Conservation (phyloP, 2,329 filamentous ascomycete species). For the Lecanicillium sp. region DNA sequence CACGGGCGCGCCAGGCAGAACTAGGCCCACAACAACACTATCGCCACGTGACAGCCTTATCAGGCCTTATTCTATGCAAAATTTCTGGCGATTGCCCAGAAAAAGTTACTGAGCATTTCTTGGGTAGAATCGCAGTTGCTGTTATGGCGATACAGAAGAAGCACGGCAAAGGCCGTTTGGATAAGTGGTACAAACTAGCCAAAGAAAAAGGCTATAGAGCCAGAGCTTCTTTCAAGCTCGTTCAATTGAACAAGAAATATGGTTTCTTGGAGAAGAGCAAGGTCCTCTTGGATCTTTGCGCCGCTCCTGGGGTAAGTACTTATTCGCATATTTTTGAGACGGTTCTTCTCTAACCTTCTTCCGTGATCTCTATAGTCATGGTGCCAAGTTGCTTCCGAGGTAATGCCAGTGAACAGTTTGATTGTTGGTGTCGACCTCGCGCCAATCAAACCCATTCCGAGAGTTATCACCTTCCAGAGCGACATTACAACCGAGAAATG, state of each 20-base stretch:
- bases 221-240: slow-evolving; percentile 93
- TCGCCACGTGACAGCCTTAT: slow-evolving; percentile 32
- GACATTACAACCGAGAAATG: slow-evolving; percentile 98
- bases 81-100: slow-evolving; percentile 25
- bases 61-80: slow-evolving; percentile 22
- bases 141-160: slow-evolving; percentile 95
- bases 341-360: slow-evolving; percentile 18
- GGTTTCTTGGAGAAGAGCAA: slow-evolving; percentile 95
- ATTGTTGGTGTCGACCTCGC: slow-evolving; percentile 92
- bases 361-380: too few relatives aligned
- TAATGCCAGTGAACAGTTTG: slow-evolving; percentile 83
- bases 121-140: neutral
- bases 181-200: slow-evolving; percentile 98
- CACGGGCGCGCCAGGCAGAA: neutral
- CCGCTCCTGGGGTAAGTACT: slow-evolving; percentile 75
- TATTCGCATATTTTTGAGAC: neutral
- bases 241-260: slow-evolving; percentile 99
- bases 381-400: slow-evolving; percentile 94
- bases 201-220: slow-evolving; percentile 98
- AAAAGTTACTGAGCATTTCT: slow-evolving; percentile 4
- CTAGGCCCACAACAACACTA: slow-evolving; percentile 17
- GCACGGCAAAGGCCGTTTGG: slow-evolving; percentile 94
- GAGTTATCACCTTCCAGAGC: slow-evolving; percentile 91
- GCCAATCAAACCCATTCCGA: slow-evolving; percentile 92
- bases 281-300: slow-evolving; percentile 94